A percentile compares a stretch with the other conserved stretches of the same genome.
Conservation (phyloP, 176 grass and related monocot species). For the Oryza officinalis region DNA sequence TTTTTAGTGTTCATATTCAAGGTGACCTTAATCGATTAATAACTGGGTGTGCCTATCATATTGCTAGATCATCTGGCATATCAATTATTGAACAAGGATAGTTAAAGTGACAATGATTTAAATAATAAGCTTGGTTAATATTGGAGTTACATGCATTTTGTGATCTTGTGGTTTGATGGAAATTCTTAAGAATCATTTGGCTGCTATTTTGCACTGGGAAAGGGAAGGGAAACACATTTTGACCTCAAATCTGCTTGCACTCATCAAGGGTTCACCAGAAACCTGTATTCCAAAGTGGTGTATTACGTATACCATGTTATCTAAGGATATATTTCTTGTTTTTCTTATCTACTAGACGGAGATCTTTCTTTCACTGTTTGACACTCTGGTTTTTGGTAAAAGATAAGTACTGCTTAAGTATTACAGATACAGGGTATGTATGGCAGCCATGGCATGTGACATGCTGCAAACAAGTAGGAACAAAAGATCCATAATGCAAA, state of each 20-base stretch:
- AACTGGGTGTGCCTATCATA: neutral
- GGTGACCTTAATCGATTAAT: neutral
- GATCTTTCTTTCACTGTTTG: neutral
- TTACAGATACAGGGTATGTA: neutral
- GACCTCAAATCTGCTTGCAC: neutral
- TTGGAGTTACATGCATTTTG: neutral
- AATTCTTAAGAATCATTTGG: neutral
- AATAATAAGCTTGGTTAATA: conserved; percentile 3
- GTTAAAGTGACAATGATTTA: neutral
- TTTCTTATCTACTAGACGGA: neutral
- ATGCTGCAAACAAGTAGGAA: neutral
- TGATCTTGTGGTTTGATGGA: neutral
- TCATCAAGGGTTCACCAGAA: neutral
- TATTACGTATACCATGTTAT: neutral
- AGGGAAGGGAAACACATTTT: neutral
- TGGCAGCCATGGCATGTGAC: neutral
- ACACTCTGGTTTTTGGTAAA: neutral
- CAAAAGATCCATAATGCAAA: neutral
- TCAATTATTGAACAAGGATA: neutral
- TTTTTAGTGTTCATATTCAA: neutral
- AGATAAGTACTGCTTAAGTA: neutral
- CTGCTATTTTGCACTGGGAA: neutral
- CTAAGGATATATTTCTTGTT: neutral
- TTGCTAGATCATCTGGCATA: neutral
- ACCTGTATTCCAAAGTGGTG: conserved; percentile 1